These are phyloP conservation scores for Tulasnella sp. DNA, from an alignment of 768 basidiomycete genomes.

Conservation along the genomic window DNA sequence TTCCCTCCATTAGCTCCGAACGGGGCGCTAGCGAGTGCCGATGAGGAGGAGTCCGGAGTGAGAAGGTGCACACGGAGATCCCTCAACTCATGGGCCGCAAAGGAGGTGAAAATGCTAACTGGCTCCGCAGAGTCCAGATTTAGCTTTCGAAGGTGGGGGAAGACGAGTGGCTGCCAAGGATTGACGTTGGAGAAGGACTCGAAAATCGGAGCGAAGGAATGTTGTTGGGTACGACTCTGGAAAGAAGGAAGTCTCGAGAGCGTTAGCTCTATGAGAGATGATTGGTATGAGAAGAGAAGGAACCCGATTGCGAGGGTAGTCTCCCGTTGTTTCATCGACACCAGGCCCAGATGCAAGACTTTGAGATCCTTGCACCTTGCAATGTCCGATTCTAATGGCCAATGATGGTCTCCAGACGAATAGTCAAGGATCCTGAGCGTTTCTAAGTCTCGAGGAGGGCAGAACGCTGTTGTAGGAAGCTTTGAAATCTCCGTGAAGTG, in stretches of 20 bases:
- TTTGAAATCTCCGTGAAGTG: conserved; percentile 15
- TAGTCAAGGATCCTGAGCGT: conserved; percentile 19
- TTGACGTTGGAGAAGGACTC: not conserved
- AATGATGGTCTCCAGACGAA: conserved; percentile 2
- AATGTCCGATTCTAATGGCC: conserved; percentile 24
- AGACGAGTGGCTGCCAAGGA: conserved; percentile 11
- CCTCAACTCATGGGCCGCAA: conserved; percentile 19
- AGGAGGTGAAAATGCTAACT: conserved; percentile 15
- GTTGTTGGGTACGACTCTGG: not conserved
- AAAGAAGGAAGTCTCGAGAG: not conserved
- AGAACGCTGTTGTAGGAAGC: conserved; percentile 20
- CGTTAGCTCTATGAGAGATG: conserved; percentile 22
- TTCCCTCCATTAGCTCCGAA: not conserved
- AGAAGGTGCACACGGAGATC: conserved; percentile 18
- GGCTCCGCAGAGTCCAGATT: conserved; percentile 9
- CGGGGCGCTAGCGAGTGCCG: not conserved
- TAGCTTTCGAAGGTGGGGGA: conserved; percentile 15
- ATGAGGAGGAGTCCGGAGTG: not conserved
- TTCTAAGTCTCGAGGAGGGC: conserved; percentile 20
- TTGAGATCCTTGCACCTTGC: conserved; percentile 23
- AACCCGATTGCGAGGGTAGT: conserved; percentile 22
- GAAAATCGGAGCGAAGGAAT: not conserved
- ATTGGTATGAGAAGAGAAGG: conserved; percentile 22
- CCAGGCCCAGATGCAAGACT: conserved; percentile 21
- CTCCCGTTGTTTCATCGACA: not conserved